Percentiles rank a stretch among this genome's conserved stretches.
These are phyloP conservation scores for Cutaneotrichosporon cavernicola DNA, from an alignment of 1,284 basidiomycete genomes.

Conservation along the genomic window DNA sequence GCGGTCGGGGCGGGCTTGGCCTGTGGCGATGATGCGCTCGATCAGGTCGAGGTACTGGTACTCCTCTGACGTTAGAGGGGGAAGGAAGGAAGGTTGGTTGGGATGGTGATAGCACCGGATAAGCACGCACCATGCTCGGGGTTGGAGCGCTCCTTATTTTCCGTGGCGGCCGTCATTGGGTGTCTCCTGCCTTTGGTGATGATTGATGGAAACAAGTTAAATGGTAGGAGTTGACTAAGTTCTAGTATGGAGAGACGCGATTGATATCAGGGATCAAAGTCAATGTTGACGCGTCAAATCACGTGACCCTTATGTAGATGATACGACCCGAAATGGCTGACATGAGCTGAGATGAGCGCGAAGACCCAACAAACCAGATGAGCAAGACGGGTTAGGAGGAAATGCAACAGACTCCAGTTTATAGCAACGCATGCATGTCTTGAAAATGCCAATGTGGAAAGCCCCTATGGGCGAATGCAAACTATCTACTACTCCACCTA, in stretches of 20 bases:
- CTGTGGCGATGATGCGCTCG: constrained; percentile 67
- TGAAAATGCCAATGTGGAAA: neutral
- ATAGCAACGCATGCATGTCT: constrained; percentile 1
- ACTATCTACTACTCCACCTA: neutral
- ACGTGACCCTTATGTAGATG: neutral
- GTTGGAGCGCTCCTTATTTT: constrained; percentile 7
- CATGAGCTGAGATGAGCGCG: neutral
- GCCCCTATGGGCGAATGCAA: neutral
- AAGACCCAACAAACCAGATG: too few species aligned
- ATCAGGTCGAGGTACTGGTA: constrained; percentile 82
- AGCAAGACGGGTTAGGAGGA: too few species aligned
- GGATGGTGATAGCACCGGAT: neutral
- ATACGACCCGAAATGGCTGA: too few species aligned
- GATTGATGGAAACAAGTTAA: neutral
- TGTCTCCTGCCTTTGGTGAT: neutral
- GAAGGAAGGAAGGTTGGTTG: neutral
- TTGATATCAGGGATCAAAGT: constrained; percentile 1
- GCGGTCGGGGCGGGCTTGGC: constrained; percentile 77
- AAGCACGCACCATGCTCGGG: constrained; percentile 5
- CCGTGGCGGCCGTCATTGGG: neutral
- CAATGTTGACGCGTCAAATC: constrained; percentile 7
- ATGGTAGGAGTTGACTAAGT: neutral
- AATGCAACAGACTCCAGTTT: neutral
- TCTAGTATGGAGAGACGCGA: neutral
- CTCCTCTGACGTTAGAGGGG: constrained; percentile 61